Evolutionary conservation across 495 filamentous ascomycete genomes (phyloP).

Genomic region (Penicillium atrosanguineum): DNA sequence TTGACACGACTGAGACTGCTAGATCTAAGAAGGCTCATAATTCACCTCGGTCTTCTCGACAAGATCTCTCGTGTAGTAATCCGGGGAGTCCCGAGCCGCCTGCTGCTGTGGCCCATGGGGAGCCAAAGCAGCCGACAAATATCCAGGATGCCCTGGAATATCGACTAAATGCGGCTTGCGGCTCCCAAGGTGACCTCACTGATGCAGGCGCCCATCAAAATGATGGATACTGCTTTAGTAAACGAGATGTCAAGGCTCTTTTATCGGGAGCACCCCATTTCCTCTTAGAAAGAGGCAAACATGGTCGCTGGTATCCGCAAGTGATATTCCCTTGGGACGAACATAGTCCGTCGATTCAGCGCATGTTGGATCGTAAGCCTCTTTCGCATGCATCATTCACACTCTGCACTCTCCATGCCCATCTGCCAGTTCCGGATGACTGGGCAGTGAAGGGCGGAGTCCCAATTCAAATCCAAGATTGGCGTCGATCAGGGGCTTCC

Average conservation of each 20-base stretch:
- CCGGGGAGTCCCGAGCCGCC: conserved; percentile 4
- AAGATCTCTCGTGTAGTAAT: conserved; percentile 1
- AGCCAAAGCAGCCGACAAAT: conserved; percentile 30
- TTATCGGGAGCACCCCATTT: conserved; percentile 80
- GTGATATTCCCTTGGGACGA: conserved; percentile 70
- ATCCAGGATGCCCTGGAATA: conserved; percentile 31
- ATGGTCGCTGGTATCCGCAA: conserved; percentile 58
- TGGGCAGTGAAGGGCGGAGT: conserved; percentile 35
- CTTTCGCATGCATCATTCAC: conserved; percentile 48
- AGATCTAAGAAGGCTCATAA: not conserved
- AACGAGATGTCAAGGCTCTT: conserved; percentile 62
- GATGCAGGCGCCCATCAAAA: not conserved
- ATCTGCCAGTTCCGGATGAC: conserved; percentile 41
- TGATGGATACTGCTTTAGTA: conserved; percentile 37
- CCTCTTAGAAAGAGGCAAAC: conserved; percentile 49
- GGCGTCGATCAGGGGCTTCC: conserved; percentile 23
- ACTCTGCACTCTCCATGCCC: conserved; percentile 44
- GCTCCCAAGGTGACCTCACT: not conserved
- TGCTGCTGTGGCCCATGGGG: conserved; percentile 7
- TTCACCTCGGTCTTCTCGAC: not conserved
- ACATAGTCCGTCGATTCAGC: conserved; percentile 56
- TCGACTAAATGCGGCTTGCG: conserved; percentile 13
- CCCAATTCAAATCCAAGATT: conserved; percentile 24
- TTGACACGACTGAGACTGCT: not conserved
- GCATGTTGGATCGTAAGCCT: conserved; percentile 57